Base-by-base conservation (phyloP, 73 alveolate genomes). In the Stentor coeruleus region DNA sequence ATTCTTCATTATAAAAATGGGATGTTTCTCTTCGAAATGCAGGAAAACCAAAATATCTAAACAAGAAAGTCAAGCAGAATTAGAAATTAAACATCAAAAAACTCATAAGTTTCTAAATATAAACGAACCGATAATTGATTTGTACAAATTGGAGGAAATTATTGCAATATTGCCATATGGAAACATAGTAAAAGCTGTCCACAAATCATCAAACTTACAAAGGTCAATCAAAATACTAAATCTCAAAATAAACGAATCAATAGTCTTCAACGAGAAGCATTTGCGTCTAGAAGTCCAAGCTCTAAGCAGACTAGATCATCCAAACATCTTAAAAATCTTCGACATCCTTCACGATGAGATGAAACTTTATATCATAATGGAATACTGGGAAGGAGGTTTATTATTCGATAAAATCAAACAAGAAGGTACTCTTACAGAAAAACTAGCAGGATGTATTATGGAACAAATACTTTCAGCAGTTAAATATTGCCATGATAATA, bases 371-470 rank as follows among this genome's bases (percentile, higher is more conserved):
- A 57, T 57, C 28, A 57, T 57, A n/a, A 57, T 57, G 73, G 73
- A 57, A 57, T 57, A 57, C 28, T 57, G 73, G 73, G 73, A 57
- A 57, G 73, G 73, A 57, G 73, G 73, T 0, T 31, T 57, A 20
- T 57, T 57, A 57, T 20, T 57, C 15, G 73, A 57, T 31, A 57
- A 57, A 57, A 57, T 57, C 73, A 57, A 31, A 57, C 35, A 57
- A 2, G 35, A 20, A 1, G 35, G 28, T 20, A 0, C 1, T 2
- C 2, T 57, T n/a, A 57, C 73, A 1, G 0, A 0, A 20, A 0
- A n/a, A 20, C 73, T 20, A 57, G 73, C 28, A 57, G 15, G 73
- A n/a, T 57, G 35, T 57, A 57, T 57, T 57, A 31, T 31, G 28
- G 28, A 57, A 57, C 73, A 57, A 57, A 20, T 57, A 2, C 2